These are phyloP conservation scores for Beta macrorhiza DNA, from an alignment of 179 eudicot species.

Conservation along the genomic window DNA sequence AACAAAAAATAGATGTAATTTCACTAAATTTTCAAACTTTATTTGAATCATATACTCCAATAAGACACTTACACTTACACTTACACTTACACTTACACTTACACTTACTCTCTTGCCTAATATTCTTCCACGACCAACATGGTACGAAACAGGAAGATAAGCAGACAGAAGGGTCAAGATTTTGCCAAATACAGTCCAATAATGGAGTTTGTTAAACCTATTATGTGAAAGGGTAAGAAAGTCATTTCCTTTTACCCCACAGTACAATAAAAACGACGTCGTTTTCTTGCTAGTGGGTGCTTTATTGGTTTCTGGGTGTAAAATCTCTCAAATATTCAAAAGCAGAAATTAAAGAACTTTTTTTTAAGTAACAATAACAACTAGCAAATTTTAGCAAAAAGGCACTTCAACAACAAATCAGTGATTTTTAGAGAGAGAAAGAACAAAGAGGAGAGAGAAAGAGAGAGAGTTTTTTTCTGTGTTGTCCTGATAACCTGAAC, in stretches of 20 bases:
- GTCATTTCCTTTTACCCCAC: background rate
- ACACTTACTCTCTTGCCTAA: background rate
- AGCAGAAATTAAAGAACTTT: slow-evolving; percentile 4
- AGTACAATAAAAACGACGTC: slow-evolving; percentile 7
- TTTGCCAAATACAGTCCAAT: slow-evolving; percentile 14
- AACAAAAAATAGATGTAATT: background rate
- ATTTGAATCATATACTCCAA: background rate
- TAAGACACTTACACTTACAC: background rate
- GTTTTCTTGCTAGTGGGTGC: background rate
- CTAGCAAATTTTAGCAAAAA: background rate
- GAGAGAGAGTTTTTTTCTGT: background rate
- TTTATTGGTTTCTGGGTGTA: slow-evolving; percentile 15
- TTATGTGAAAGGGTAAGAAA: background rate
- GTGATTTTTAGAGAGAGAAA: slow-evolving; percentile 10
- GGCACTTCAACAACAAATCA: background rate
- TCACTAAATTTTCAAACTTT: no score
- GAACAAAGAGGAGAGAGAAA: background rate
- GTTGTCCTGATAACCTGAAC: background rate
- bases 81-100: background rate
- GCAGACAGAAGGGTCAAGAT: slow-evolving; percentile 18
- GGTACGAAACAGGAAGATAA: background rate
- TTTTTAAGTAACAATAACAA: background rate
- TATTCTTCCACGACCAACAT: background rate
- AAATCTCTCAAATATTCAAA: slow-evolving; percentile 3
- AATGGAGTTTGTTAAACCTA: slow-evolving; percentile 1